Percentiles rank a stretch among this genome's conserved stretches.
Evolutionary conservation across 2,329 filamentous ascomycete genomes (phyloP).

Genomic region (Xylaria sp.): DNA sequence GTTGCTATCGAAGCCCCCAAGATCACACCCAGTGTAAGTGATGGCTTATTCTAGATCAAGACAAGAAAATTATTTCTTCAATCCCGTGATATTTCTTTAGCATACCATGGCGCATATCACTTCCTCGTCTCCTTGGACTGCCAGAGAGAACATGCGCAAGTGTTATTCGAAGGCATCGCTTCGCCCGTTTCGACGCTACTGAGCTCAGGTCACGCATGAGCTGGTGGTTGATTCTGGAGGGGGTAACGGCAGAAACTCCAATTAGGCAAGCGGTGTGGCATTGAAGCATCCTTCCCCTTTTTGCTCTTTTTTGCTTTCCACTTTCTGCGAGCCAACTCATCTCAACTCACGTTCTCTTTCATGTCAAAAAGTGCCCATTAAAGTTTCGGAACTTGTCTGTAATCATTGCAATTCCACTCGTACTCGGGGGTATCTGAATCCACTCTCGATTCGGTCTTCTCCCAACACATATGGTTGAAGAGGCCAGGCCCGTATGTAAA

Average conservation of each 20-base stretch:
- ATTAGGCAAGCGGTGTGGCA: conserved; percentile 24
- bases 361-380: not conserved
- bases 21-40: no score
- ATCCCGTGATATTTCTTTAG: no score
- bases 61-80: no score
- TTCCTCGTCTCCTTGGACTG: not conserved
- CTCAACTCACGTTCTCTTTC: not conserved
- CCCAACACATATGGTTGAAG: not conserved
- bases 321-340: not conserved
- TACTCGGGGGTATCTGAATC: conserved; percentile 24
- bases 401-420: conserved; percentile 14
- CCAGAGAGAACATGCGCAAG: not conserved
- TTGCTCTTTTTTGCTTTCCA: not conserved
- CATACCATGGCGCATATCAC: not conserved
- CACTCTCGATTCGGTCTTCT: conserved; percentile 11
- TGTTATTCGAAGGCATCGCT: not conserved
- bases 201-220: not conserved
- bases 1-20: not conserved
- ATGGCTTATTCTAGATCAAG: not conserved
- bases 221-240: conserved; percentile 13
- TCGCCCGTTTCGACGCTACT: conserved; percentile 9
- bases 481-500: conserved; percentile 1
- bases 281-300: not conserved
- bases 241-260: conserved; percentile 21
- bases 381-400: conserved; percentile 9